Base-by-base conservation (phyloP, 192 early-diverging fungal species). In the Oehlia diaphana region DNA sequence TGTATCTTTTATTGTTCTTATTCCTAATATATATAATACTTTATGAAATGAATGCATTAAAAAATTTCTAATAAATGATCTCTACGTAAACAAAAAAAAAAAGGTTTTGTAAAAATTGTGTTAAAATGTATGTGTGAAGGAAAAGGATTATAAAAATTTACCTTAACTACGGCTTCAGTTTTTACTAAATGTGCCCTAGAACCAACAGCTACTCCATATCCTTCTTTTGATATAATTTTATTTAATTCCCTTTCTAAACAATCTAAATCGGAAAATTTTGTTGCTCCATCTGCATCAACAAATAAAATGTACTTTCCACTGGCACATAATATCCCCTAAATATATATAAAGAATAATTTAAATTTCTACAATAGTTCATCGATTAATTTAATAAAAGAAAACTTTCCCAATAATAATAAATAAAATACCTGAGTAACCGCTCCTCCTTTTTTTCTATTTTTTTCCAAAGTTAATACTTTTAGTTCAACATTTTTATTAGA, bases 281-380 rank as follows among this genome's bases (percentile, higher is more conserved):
- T 96, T 2, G 97, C 96, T 10, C 96, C 97, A 85, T 99, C 97
- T 0, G 97, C 97, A 83, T 99, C 97, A 19, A 93, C 96, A 88
- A 99, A 96, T 76, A 99, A 83, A 58, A 96, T 71, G 68, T 84
- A 83, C 50, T 92, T 85, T 23, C 96, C 97, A 31, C 92, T 83
- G 13, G 94, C 87, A 61, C 88, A 89, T 76, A 96, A 82, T 82
- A 98, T 91, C 28, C 97, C 97, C 93, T 97, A 88, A 33, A 6
- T 53, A 74, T 49, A 39, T 49, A 58, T 63, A 23, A 31, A 0
- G 3, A 28, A 28, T 14, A 12, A 26, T 19, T n/a, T 3, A 61
- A 4, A 9, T 9, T 35, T 26, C 12, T 26, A 50, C 16, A 31
- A 72, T 66, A 31, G 74, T 4, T 33, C 26, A 23, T 12, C 3